Base-by-base conservation (phyloP, 345 rosid genomes). In the Moricandia moricandioides region DNA sequence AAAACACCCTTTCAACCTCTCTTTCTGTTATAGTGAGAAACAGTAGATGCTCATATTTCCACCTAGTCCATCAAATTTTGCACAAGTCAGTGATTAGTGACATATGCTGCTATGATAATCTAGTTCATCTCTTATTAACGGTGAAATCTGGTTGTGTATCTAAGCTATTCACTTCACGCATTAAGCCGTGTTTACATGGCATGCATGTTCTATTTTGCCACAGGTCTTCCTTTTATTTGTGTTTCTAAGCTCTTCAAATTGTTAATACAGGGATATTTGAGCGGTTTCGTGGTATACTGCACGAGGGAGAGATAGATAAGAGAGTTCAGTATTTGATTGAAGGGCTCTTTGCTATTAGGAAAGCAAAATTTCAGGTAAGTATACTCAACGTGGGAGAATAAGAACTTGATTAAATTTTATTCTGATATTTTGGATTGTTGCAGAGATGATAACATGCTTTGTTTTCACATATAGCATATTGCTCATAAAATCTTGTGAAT, bases 301-400 rank as follows among this genome's bases (percentile, higher is more conserved):
- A 90, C 75, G 99, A 95, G 83, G 99, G 97, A 80, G 97, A 95
- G 83, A 95, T 92, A 16, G 97, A 92, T 75, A 92, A 90, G 80
- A 84, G 98, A 14, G 99, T 95, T 62, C 98, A 92, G 55, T 95
- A 84, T 78, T 74, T 95, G 82, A 92, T 92, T 60, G 98, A 95
- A 86, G 91, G 92, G 31, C 85, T 92, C 37, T 90, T 88, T 85
- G 97, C 98, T 31, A 67, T 81, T 35, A 85, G 98, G 78, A 87
- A 88, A 77, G 98, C 96, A n/a, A 92, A 90, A 45, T 95, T 95
- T 83, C 96, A 91, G 94, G 98, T 87, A 66, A 69, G 10, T 51
- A 17, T 64, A 39, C 14, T 29, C 0, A n/a, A 5, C 21, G 0
- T 6, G 55, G 10, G 21, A 14, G 9, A 29, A n/a, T n/a, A n/a